phyloP scores from a whole-genome alignment of 805 yeast species.

The Wickerhamiella spandovensis region DNA sequence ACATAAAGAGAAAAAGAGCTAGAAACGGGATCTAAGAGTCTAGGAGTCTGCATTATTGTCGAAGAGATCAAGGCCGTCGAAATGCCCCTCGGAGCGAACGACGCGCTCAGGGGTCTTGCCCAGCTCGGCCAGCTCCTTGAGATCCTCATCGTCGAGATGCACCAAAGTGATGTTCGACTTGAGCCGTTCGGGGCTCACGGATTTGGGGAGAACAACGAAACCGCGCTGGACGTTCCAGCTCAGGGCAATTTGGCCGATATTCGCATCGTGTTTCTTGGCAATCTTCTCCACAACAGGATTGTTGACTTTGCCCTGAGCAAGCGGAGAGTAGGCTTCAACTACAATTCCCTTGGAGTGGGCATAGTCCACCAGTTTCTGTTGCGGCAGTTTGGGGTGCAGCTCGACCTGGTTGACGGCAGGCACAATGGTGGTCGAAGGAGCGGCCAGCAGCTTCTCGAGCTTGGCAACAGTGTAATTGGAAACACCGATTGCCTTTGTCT shows the following conservation, averaged over 20 bases:
- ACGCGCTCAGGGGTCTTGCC: slow-evolving; percentile 8
- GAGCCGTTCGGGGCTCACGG: slow-evolving; percentile 50
- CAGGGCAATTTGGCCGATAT: slow-evolving; percentile 26
- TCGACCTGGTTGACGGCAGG: slow-evolving; percentile 58
- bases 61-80: background rate
- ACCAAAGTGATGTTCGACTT: slow-evolving; percentile 28
- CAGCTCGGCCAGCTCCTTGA: slow-evolving; percentile 17
- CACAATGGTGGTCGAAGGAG: slow-evolving; percentile 19
- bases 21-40: too few species aligned
- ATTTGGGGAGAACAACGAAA: slow-evolving; percentile 49
- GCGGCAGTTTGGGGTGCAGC: slow-evolving; percentile 51
- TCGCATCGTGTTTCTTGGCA: slow-evolving; percentile 38
- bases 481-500: slow-evolving; percentile 58
- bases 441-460: slow-evolving; percentile 34
- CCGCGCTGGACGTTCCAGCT: slow-evolving; percentile 29
- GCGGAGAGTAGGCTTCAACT: slow-evolving; percentile 34
- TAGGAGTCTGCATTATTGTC: background rate
- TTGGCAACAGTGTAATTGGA: slow-evolving; percentile 55
- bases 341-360: slow-evolving; percentile 33
- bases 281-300: slow-evolving; percentile 39
- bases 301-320: slow-evolving; percentile 29
- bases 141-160: slow-evolving; percentile 30
- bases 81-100: background rate
- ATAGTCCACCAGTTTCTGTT: slow-evolving; percentile 37
- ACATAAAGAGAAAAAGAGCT: background rate